Percentiles rank a stretch among this genome's conserved stretches.
These are phyloP conservation scores for Skeletonema menzelii DNA, from an alignment of 108 stramenopile genomes.

Conservation along the genomic window DNA sequence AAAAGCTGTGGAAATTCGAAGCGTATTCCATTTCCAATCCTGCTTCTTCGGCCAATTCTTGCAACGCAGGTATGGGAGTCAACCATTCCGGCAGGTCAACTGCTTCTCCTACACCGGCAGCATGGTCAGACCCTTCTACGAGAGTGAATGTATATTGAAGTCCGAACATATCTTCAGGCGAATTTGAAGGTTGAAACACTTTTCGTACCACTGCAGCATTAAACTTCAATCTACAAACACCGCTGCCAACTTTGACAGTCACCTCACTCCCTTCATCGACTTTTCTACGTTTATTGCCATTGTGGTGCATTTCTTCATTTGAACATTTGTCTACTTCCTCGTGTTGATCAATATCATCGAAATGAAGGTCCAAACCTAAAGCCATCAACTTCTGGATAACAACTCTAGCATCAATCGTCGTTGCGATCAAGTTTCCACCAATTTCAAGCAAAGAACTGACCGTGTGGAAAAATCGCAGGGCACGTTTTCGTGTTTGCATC, in stretches of 20 bases:
- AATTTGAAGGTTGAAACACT: conserved; percentile 49
- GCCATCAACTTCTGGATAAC: conserved; percentile 79
- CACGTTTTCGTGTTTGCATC: conserved; percentile 88
- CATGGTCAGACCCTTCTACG: conserved; percentile 79
- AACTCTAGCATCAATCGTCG: conserved; percentile 94
- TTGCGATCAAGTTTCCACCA: conserved; percentile 92
- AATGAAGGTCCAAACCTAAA: conserved; percentile 70
- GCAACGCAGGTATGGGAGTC: conserved; percentile 71
- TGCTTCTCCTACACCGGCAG: conserved; percentile 79
- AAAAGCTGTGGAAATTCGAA: conserved; percentile 87
- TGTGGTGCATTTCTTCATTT: conserved; percentile 40
- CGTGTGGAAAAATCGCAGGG: conserved; percentile 87
- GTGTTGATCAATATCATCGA: conserved; percentile 49
- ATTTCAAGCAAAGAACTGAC: conserved; percentile 84
- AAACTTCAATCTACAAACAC: conserved; percentile 76
- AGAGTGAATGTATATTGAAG: conserved; percentile 88
- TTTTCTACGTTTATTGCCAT: conserved; percentile 34
- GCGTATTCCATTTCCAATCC: conserved; percentile 80
- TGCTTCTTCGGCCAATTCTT: conserved; percentile 65
- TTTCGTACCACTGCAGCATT: conserved; percentile 56
- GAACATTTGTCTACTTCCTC: conserved; percentile 23
- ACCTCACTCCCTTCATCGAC: conserved; percentile 25
- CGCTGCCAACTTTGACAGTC: conserved; percentile 62
- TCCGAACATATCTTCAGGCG: conserved; percentile 74
- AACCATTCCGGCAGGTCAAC: conserved; percentile 91